These are phyloP conservation scores for Thamnidium elegans DNA, from an alignment of 192 early-diverging fungal genomes.

Conservation along the genomic window DNA sequence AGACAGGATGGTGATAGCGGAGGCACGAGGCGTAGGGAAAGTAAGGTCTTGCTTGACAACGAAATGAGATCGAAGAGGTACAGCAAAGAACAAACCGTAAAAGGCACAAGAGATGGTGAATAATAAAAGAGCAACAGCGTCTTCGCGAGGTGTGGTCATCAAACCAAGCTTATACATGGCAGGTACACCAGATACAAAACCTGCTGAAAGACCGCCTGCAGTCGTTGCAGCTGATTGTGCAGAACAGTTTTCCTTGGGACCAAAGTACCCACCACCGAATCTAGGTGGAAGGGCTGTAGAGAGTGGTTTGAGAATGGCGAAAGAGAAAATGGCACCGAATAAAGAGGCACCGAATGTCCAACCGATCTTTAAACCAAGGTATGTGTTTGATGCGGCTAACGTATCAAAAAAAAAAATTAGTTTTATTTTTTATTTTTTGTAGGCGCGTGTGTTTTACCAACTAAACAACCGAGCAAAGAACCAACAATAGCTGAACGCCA, in stretches of 20 bases:
- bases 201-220: slow-evolving; percentile 59
- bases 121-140: slow-evolving; percentile 48
- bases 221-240: slow-evolving; percentile 69
- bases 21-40: slow-evolving; percentile 64
- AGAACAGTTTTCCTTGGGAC: slow-evolving; percentile 64
- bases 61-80: slow-evolving; percentile 62
- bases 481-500: slow-evolving; percentile 59
- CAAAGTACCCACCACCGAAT: slow-evolving; percentile 55
- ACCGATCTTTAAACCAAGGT: slow-evolving; percentile 63
- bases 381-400: slow-evolving; percentile 60
- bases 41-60: slow-evolving; percentile 63
- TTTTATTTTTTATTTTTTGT: neutral
- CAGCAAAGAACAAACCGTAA: slow-evolving; percentile 71
- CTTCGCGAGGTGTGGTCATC: slow-evolving; percentile 47
- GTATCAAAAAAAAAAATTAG: neutral
- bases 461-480: slow-evolving; percentile 56
- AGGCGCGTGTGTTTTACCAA: slow-evolving; percentile 22
- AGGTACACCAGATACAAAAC: slow-evolving; percentile 63
- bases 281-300: slow-evolving; percentile 31
- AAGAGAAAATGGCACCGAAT: slow-evolving; percentile 54
- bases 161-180: slow-evolving; percentile 66
- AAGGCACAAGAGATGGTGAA: slow-evolving; percentile 58
- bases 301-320: slow-evolving; percentile 58
- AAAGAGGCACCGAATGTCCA: slow-evolving; percentile 57
- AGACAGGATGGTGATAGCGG: slow-evolving; percentile 59